Evolutionary conservation across 2,329 filamentous ascomycete genomes (phyloP), one percentile per base, ranked within the genome.

Genomic region (Colletotrichum incanum): DNA sequence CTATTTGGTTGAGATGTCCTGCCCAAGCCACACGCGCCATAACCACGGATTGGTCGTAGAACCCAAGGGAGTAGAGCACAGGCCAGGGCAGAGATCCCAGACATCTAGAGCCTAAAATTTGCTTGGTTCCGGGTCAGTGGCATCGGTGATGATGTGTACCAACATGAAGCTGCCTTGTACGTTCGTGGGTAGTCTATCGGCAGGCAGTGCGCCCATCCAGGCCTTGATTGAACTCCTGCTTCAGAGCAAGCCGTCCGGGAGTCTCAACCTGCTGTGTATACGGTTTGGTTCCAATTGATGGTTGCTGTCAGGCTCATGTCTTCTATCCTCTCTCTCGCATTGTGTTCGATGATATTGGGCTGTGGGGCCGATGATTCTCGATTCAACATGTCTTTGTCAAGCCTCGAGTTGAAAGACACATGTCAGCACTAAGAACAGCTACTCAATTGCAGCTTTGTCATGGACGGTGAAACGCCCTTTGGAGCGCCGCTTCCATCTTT

Each of bases 401-500:
- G 18, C 28, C 18, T 34, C 50, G 50, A n/a, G 50, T 31, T 54
- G 50, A 55, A 31, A 55, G 28, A 34, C 50, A 37, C 28, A 11
- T 14, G 9, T 34, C 50, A 34, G 50, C 26, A 34, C 28, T 20
- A 34, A 55, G 28, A 34, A 9, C 26, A 55, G 26, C 49, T 52
- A 18, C 16, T 37, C 50, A 34, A 9, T 5, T 12, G 31, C 18
- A n/a, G 50, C 28, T 55, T 55, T 55, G 50, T 14, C 18, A 9
- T 14, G 8, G 28, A 55, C 18, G 28, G 9, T 34, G 31, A 34
- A 59, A 55, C 20, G 47, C n/a, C 45, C 67, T 47, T 54, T 41
- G 8, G 39, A 55, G 41, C 43, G 41, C 31, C 49, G 63, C 11
- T 56, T 56, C 54, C 54, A 39, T 56, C 31, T 16, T 56, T 56